Conservation (phyloP, 2,329 filamentous ascomycete species). For the Verticillium klebahnii region DNA sequence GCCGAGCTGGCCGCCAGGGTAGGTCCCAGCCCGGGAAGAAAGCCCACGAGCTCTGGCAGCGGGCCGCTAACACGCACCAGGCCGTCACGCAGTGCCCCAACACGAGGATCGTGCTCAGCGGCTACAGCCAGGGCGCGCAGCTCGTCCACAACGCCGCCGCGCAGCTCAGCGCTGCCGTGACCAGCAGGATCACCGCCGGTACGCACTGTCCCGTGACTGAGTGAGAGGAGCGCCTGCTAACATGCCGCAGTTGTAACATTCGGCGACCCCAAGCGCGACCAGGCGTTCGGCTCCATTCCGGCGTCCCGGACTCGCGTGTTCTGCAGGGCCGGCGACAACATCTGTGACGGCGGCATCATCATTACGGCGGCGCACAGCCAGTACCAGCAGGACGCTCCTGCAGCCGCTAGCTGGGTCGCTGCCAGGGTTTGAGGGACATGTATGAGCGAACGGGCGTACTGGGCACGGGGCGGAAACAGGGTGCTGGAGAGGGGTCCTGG, state of each 20-base stretch:
- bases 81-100: slow-evolving; percentile 35
- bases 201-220: background rate
- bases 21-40: background rate
- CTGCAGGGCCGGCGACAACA: slow-evolving; percentile 26
- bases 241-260: slow-evolving; percentile 9
- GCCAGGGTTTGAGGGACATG: slow-evolving; percentile 1
- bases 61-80: slow-evolving; percentile 8
- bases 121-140: slow-evolving; percentile 38
- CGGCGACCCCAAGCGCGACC: slow-evolving; percentile 8
- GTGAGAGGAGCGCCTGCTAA: background rate
- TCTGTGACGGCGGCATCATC: slow-evolving; percentile 22
- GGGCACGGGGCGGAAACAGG: too few relatives aligned
- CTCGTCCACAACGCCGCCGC: slow-evolving; percentile 39
- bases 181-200: slow-evolving; percentile 21
- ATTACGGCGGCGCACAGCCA: slow-evolving; percentile 20
- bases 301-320: slow-evolving; percentile 16
- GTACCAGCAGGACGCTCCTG: slow-evolving; percentile 22
- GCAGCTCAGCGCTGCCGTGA: slow-evolving; percentile 26
- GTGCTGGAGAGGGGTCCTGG: too few relatives aligned
- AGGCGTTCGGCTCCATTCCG: background rate
- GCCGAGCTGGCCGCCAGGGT: slow-evolving; percentile 5
- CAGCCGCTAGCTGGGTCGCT: slow-evolving; percentile 22
- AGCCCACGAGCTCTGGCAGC: background rate
- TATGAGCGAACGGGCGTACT: too few relatives aligned
- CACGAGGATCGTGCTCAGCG: slow-evolving; percentile 40